Evolutionary conservation across 768 basidiomycete species (phyloP), one percentile per base, ranked within the genome.

Genomic region (Mycena metata): DNA sequence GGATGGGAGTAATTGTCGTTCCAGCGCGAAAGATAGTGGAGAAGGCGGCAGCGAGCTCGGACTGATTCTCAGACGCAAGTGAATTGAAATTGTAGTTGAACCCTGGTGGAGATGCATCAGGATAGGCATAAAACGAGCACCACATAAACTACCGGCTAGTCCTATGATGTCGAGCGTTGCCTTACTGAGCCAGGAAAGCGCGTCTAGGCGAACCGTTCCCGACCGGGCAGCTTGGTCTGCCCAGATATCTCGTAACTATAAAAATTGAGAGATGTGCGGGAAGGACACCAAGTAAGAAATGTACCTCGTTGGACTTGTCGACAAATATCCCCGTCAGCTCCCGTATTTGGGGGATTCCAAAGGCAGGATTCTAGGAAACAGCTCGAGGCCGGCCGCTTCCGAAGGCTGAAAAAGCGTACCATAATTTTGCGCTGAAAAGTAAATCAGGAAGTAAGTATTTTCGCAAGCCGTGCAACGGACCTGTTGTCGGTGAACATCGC

Each of bases 21-120:
- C 82, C 78, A 7, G 81, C 74, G 6, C 75, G 73, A 57, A 86
- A 86, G 21, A 85, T 83, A 46, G 81, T 72, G n/a, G 79, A 74
- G 64, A 86, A 87, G 9, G 85, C 84, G 17, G 76, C 69, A 35
- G 82, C 80, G 12, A 87, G 82, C 67, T 86, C 82, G 11, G 81
- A 82, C 55, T 77, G 77, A 23, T 80, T 59, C 8, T 70, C 68
- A 39, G 57, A 70, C 35, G 52, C 60, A 61, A 66, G 70, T 17
- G 70, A 64, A 33, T 73, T 69, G 47, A 72, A 72, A 23, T 63
- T 56, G 49, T 74, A 73, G 60, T 62, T 74, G 70, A 69, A 74
- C 21, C 66, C 72, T 73, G 6, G 1, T 7, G 11, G 9, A 6
- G 8, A 1, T 11, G 5, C 33, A 17, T 24, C 49, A 41, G 13